Evolutionary conservation across 2,329 filamentous ascomycete genomes (phyloP), one percentile per base, ranked within the genome.

Genomic region (Epichloe sylvatica): DNA sequence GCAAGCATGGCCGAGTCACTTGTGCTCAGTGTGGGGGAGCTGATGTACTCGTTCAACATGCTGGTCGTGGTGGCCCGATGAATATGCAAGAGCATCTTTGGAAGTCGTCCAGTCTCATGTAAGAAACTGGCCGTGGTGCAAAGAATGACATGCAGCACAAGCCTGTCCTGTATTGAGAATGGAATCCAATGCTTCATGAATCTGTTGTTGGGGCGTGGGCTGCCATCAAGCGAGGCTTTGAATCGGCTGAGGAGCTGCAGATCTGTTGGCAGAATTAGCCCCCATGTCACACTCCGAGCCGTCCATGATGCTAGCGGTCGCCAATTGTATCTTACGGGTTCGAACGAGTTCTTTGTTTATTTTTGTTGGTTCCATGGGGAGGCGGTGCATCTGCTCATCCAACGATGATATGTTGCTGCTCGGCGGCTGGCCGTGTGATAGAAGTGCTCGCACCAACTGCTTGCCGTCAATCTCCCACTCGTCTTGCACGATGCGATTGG

Each of bases 71-170:
- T 64, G 13, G 65, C 66, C 49, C 72, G 73, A 53, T 72, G 66
- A 8, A 65, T 59, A 55, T 70, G 66, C 11, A 70, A 64, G 4
- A 69, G 63, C 8, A 63, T 62, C 53, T 69, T 69, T 40, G 71
- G 67, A 2, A 75, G 59, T 37, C 71, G 69, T 3, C 71, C 68
- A 0, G 70, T 71, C 55, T 77, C 74, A 37, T 69, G 66, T 33
- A 76, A 63, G 55, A 76, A 76, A 55, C 72, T 75, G 1, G 73
- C 68, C 0, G 74, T 69, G 6, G 72, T 72, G 55, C 73, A 76
- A 4, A 76, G 65, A 36, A 73, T 67, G 8, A 74, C 69, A 45
- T 74, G 70, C 0, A 70, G 60, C 9, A 76, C 63, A 3, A 77
- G 62, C 4, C 70, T 71, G n/a, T 73, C 71, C 49, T 75, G 70